These are phyloP conservation scores for Sherardia arvensis DNA, from an alignment of 257 asterid genomes.

Conservation along the genomic window DNA sequence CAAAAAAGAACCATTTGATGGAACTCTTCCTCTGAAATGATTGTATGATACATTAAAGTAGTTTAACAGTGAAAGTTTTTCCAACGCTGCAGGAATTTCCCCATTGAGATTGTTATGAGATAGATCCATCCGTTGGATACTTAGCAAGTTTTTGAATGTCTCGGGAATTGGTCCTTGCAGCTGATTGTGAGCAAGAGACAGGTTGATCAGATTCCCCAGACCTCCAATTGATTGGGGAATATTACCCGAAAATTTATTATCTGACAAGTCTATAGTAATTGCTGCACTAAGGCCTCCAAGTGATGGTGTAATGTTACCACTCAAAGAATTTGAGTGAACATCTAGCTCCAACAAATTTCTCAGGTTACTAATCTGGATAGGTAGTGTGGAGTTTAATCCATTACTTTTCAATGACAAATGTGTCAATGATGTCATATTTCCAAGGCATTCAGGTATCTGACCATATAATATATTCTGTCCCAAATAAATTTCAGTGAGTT, in stretches of 20 bases:
- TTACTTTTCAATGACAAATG: not conserved
- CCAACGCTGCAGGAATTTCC: not conserved
- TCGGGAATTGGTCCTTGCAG: slow-evolving; percentile 2
- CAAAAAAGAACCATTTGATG: not conserved
- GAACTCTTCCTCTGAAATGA: not conserved
- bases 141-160: not conserved
- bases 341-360: not conserved
- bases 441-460: slow-evolving; percentile 1
- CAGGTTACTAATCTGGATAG: not conserved
- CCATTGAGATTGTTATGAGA: not conserved
- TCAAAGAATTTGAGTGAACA: not conserved
- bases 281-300: not conserved
- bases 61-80: not conserved
- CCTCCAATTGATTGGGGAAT: not conserved
- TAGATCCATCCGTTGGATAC: not conserved
- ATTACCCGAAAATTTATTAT: not conserved
- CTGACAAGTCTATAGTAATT: not conserved
- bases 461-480: not conserved
- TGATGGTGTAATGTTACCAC: not conserved
- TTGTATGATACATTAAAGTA: not conserved
- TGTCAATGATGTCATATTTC: slow-evolving; percentile 8
- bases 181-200: not conserved
- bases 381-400: not conserved
- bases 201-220: not conserved
- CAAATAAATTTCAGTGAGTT: not conserved